A percentile compares a stretch with the other conserved stretches of the same genome.
phyloP scores from a whole-genome alignment of 1,284 basidiomycete species.

The Tilletia indica region DNA sequence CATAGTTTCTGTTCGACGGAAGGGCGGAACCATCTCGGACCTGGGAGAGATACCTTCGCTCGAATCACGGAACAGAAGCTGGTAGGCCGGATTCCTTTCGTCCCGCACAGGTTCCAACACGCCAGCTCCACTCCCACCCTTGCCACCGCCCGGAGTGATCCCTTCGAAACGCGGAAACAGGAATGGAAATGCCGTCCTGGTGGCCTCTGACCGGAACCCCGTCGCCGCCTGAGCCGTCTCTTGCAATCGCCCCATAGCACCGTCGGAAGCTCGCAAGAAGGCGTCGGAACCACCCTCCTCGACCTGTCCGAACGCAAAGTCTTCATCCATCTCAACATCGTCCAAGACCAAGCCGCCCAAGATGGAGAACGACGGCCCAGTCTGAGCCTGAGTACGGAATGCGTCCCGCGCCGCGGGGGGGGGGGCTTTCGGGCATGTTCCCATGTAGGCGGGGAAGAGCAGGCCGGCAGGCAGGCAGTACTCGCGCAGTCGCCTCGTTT shows the following conservation, averaged over 20 bases:
- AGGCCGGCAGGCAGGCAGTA: no score
- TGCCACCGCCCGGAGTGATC: background rate
- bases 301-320: constrained; percentile 59
- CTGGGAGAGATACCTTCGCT: background rate
- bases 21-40: background rate
- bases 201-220: no score
- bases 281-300: no score
- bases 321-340: constrained; percentile 68
- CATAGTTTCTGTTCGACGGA: constrained; percentile 6
- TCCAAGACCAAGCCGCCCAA: constrained; percentile 4
- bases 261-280: no score
- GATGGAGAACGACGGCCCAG: constrained; percentile 63
- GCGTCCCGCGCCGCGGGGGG: no score
- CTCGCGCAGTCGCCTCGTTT: no score
- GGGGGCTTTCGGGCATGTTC: no score
- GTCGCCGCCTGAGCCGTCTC: no score
- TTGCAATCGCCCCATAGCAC: no score
- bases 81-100: constrained; percentile 1
- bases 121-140: background rate
- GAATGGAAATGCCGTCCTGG: background rate
- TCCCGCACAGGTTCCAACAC: background rate
- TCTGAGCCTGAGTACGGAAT: constrained; percentile 63
- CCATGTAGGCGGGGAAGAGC: no score
- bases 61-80: background rate
- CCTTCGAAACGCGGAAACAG: background rate